These are phyloP conservation scores for Trichoderma sp. DNA, from an alignment of 2,329 filamentous ascomycete species.

Conservation along the genomic window DNA sequence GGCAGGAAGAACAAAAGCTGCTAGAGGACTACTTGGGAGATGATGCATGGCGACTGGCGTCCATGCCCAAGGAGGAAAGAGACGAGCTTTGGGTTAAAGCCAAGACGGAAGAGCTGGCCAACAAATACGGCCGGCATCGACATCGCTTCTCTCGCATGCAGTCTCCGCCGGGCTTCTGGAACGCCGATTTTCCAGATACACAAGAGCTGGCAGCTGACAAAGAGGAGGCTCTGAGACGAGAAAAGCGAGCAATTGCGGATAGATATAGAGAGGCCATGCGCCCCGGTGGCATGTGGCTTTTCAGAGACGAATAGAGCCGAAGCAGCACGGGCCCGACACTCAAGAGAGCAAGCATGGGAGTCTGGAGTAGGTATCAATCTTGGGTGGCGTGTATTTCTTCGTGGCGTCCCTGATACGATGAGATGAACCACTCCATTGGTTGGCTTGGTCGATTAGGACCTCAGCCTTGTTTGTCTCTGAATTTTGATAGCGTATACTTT, in stretches of 20 bases:
- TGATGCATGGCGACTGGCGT: slow-evolving; percentile 59
- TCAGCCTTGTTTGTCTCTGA: too few species aligned
- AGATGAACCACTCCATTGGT: background rate
- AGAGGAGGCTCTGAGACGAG: slow-evolving; percentile 64
- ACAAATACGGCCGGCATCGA: slow-evolving; percentile 75
- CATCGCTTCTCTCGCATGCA: slow-evolving; percentile 69
- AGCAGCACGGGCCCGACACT: background rate
- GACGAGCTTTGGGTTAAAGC: slow-evolving; percentile 73
- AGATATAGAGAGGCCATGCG: slow-evolving; percentile 82
- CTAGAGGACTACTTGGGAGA: slow-evolving; percentile 62
- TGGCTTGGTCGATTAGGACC: background rate
- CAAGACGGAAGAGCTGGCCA: slow-evolving; percentile 70
- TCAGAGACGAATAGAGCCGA: slow-evolving; percentile 69
- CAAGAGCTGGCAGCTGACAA: slow-evolving; percentile 73
- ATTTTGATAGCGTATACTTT: too few species aligned
- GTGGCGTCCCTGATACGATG: background rate
- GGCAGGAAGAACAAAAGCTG: slow-evolving; percentile 51
- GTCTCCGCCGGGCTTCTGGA: slow-evolving; percentile 89
- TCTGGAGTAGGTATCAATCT: background rate
- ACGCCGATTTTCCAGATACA: slow-evolving; percentile 83
- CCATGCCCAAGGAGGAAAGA: slow-evolving; percentile 63
- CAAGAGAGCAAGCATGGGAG: background rate
- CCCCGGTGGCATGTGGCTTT: slow-evolving; percentile 74
- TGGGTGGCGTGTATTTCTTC: background rate
- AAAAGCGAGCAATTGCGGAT: slow-evolving; percentile 67